Evolutionary conservation across 192 early-diverging fungal species (phyloP).

Genomic region (Umbelopsis ramanniana): DNA sequence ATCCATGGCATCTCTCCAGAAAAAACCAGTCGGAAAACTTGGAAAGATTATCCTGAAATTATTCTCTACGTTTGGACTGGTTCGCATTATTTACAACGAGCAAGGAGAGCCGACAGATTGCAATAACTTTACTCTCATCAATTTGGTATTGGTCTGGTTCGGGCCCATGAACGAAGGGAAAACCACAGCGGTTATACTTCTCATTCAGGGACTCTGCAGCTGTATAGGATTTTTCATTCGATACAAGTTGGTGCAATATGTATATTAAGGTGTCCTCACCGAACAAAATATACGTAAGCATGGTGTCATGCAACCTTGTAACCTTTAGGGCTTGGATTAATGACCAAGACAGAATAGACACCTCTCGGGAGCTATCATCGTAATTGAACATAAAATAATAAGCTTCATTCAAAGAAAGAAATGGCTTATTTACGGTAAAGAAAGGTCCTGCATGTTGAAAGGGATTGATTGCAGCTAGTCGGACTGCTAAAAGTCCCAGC

Average conservation of each 20-base stretch:
- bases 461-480: too few species aligned
- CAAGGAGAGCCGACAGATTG: conserved; percentile 57
- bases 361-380: too few species aligned
- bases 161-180: conserved; percentile 77
- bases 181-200: conserved; percentile 60
- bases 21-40: conserved; percentile 43
- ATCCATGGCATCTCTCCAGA: conserved; percentile 36
- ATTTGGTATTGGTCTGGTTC: conserved; percentile 80
- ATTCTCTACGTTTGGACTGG: conserved; percentile 55
- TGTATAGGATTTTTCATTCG: conserved; percentile 80
- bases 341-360: too few species aligned
- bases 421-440: too few species aligned
- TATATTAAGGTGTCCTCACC: conserved; percentile 60
- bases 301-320: too few species aligned
- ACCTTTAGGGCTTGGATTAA: too few species aligned
- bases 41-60: conserved; percentile 60
- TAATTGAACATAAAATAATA: too few species aligned
- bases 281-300: too few species aligned
- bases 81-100: conserved; percentile 53
- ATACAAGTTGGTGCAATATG: conserved; percentile 77
- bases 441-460: too few species aligned
- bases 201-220: conserved; percentile 71
- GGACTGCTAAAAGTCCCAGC: too few species aligned
- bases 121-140: conserved; percentile 94
- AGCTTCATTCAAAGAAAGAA: too few species aligned